phyloP scores from a whole-genome alignment of 306 rosid species.

The Prunus campanulata region DNA sequence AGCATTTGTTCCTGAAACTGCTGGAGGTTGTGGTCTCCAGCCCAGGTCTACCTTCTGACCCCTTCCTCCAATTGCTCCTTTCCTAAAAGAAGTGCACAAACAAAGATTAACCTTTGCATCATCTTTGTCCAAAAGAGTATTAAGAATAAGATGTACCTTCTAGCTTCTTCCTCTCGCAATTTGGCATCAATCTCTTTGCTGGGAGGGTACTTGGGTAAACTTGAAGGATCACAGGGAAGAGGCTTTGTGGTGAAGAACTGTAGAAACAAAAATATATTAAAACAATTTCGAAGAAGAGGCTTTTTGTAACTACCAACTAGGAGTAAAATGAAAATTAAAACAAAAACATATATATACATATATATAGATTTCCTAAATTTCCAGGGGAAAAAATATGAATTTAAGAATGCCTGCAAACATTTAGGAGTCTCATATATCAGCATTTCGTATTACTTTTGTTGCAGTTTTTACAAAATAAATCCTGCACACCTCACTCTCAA shows the following conservation, averaged over 20 bases:
- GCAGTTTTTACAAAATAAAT: constrained; percentile 13
- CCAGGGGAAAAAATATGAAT: background rate
- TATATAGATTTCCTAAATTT: background rate
- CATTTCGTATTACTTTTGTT: background rate
- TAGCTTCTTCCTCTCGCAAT: constrained; percentile 57
- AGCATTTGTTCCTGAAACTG: constrained; percentile 30
- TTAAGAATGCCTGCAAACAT: background rate
- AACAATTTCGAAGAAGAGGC: background rate
- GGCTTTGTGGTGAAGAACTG: constrained; percentile 84
- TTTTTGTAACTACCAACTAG: too few species aligned
- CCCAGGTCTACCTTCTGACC: constrained; percentile 41
- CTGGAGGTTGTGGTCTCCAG: constrained; percentile 43
- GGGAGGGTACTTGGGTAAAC: constrained; percentile 86
- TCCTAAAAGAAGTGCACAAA: constrained; percentile 38
- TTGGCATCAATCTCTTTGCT: constrained; percentile 92
- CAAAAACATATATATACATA: background rate
- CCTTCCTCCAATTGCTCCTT: constrained; percentile 41
- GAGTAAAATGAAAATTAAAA: too few species aligned
- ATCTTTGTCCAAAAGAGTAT: background rate
- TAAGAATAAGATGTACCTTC: constrained; percentile 51
- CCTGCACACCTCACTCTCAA: constrained; percentile 59
- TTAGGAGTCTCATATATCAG: background rate
- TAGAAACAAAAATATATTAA: constrained; percentile 19
- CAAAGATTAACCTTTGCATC: background rate
- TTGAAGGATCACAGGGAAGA: constrained; percentile 80